phyloP scores from a whole-genome alignment of 1,284 basidiomycete genomes.

The Agroathelia rolfsii region DNA sequence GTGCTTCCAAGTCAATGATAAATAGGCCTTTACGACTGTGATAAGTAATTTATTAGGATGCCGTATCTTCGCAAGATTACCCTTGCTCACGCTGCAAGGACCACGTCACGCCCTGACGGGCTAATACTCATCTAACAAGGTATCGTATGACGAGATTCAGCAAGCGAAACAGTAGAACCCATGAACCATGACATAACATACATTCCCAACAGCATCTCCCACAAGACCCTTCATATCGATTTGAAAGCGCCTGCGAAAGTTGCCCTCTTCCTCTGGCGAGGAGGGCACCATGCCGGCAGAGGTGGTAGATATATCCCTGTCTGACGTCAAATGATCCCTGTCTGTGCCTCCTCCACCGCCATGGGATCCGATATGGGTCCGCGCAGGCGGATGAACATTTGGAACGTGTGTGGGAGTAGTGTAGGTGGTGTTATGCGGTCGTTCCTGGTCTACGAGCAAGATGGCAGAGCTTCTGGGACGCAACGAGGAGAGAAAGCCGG shows the following conservation, averaged over 20 bases:
- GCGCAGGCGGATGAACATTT: too few species aligned
- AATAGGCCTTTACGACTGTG: slow-evolving; percentile 84
- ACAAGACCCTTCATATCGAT: slow-evolving; percentile 72
- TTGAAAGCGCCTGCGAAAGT: slow-evolving; percentile 45
- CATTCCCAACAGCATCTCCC: slow-evolving; percentile 76
- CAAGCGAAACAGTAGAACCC: background rate
- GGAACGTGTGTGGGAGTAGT: too few species aligned
- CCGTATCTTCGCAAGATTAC: background rate
- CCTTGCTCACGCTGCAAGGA: slow-evolving; percentile 61
- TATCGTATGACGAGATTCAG: background rate
- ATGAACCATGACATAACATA: slow-evolving; percentile 31
- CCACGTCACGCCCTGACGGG: slow-evolving; percentile 69
- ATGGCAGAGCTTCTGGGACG: too few species aligned
- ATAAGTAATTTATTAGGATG: slow-evolving; percentile 6
- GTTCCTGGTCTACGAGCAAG: too few species aligned
- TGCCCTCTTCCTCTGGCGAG: slow-evolving; percentile 44
- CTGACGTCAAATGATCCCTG: slow-evolving; percentile 7
- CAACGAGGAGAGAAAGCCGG: too few species aligned
- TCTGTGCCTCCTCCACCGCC: too few species aligned
- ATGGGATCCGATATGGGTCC: too few species aligned
- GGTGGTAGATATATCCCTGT: slow-evolving; percentile 1
- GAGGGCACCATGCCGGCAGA: too few species aligned
- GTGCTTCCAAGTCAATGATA: slow-evolving; percentile 88
- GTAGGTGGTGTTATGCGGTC: too few species aligned
- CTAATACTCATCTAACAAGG: slow-evolving; percentile 66